These are phyloP conservation scores for Quaeritorhiza haematococci DNA, from an alignment of 371 early-diverging fungal genomes.

Conservation along the genomic window DNA sequence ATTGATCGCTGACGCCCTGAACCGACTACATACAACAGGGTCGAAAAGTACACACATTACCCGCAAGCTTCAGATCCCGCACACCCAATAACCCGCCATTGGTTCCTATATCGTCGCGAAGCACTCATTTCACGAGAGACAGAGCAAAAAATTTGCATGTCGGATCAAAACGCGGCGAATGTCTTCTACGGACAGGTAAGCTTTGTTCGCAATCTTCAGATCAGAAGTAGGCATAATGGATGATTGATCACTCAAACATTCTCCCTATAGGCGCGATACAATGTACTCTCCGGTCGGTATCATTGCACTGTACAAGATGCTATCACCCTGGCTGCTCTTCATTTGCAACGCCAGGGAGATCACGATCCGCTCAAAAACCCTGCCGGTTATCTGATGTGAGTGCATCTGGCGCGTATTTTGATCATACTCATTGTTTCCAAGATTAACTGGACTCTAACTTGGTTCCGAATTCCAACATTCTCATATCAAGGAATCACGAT, in stretches of 20 bases:
- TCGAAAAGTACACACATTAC: slow-evolving; percentile 42
- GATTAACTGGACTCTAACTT: background rate
- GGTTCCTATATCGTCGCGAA: slow-evolving; percentile 44
- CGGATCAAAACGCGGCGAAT: slow-evolving; percentile 27
- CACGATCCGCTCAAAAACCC: slow-evolving; percentile 31
- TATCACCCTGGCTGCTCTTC: slow-evolving; percentile 36
- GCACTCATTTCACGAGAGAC: slow-evolving; percentile 25
- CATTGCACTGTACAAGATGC: slow-evolving; percentile 40
- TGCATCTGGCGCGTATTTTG: background rate
- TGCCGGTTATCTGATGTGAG: slow-evolving; percentile 34
- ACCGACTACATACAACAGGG: slow-evolving; percentile 11
- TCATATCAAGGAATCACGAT: background rate
- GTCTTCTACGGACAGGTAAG: slow-evolving; percentile 46
- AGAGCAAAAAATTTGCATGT: slow-evolving; percentile 19
- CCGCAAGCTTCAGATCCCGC: slow-evolving; percentile 40
- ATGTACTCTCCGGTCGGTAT: slow-evolving; percentile 40
- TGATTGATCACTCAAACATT: background rate
- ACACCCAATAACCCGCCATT: slow-evolving; percentile 42
- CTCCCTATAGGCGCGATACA: slow-evolving; percentile 37
- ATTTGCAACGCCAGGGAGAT: slow-evolving; percentile 40
- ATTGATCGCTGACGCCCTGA: background rate
- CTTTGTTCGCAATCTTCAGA: background rate
- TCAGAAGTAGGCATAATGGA: background rate
- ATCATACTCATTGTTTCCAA: too few species aligned
- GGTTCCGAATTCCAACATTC: slow-evolving; percentile 3